Evolutionary conservation across 139 green algal species (phyloP).

Genomic region (Zygnema circumcarinatum): DNA sequence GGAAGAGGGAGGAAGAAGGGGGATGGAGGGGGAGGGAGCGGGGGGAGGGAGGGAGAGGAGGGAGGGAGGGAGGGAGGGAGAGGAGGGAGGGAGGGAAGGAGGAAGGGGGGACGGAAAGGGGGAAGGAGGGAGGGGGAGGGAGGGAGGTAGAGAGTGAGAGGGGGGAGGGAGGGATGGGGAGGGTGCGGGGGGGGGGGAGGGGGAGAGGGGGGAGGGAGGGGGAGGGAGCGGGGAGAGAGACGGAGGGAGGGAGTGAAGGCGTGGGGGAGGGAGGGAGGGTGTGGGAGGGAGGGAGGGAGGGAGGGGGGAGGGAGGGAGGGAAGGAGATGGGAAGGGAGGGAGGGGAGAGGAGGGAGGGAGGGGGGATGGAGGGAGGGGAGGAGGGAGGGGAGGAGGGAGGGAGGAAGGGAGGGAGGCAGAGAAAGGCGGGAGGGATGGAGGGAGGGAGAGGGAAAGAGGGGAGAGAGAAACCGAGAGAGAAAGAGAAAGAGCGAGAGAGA

Average conservation of each 20-base stretch:
- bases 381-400: neutral
- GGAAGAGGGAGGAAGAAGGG: neutral
- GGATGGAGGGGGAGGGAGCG: neutral
- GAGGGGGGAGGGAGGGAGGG: neutral
- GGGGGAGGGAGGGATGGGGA: neutral
- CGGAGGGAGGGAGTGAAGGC: neutral
- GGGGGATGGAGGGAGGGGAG: neutral
- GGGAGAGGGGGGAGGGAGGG: neutral
- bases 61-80: neutral
- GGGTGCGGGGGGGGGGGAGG: neutral
- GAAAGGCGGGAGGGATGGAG: neutral
- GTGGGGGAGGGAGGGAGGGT: neutral
- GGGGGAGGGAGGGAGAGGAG: neutral
- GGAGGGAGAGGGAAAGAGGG: neutral
- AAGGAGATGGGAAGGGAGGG: slow-evolving; percentile 18
- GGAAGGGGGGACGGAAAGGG: neutral
- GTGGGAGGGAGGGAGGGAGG: neutral
- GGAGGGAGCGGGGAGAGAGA: neutral
- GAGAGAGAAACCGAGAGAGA: neutral
- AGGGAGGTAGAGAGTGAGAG: neutral
- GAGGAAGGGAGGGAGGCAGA: neutral
- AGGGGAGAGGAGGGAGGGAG: neutral
- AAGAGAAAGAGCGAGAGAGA: neutral
- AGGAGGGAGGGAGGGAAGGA: neutral
- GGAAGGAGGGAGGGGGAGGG: neutral